Percentiles rank a stretch among this genome's conserved stretches.
These are phyloP conservation scores for Rhinocladiella mackenziei DNA, from an alignment of 2,329 filamentous ascomycete genomes.

Conservation along the genomic window DNA sequence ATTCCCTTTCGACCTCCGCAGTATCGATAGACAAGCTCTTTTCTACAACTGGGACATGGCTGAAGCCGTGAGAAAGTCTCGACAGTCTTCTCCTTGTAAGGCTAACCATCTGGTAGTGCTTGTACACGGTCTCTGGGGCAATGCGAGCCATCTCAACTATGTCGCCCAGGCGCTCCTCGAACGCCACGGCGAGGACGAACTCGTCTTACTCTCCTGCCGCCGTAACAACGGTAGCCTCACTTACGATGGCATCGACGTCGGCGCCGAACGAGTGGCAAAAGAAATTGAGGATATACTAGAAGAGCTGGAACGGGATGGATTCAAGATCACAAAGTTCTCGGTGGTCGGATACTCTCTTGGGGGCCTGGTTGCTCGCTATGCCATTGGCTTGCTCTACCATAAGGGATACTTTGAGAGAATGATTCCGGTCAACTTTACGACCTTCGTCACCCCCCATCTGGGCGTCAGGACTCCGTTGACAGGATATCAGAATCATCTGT, in stretches of 20 bases:
- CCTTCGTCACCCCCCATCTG: conserved; percentile 80
- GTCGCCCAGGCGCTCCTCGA: conserved; percentile 51
- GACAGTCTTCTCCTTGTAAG: conserved; percentile 19
- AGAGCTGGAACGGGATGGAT: conserved; percentile 56
- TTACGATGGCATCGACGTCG: conserved; percentile 65
- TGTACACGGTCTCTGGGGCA: conserved; percentile 61
- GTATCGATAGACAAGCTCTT: conserved; percentile 29
- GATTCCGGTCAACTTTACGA: conserved; percentile 87
- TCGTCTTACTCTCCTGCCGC: conserved; percentile 56
- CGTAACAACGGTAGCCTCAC: conserved; percentile 56
- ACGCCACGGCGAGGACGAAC: conserved; percentile 45
- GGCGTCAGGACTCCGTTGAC: conserved; percentile 68
- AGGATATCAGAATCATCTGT: conserved; percentile 64
- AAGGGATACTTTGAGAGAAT: conserved; percentile 75
- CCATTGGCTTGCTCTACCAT: conserved; percentile 75
- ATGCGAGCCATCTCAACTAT: conserved; percentile 51
- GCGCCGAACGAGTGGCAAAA: conserved; percentile 61
- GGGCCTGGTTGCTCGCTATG: conserved; percentile 80
- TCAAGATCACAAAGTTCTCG: conserved; percentile 74
- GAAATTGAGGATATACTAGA: conserved; percentile 60
- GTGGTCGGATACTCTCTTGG: conserved; percentile 87
- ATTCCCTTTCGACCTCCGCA: conserved; percentile 32
- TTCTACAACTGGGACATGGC: conserved; percentile 28
- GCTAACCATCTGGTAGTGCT: conserved; percentile 58
- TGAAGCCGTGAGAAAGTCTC: conserved; percentile 12